Evolutionary conservation across 768 basidiomycete species (phyloP).

Genomic region (Nidularia pulvinata): DNA sequence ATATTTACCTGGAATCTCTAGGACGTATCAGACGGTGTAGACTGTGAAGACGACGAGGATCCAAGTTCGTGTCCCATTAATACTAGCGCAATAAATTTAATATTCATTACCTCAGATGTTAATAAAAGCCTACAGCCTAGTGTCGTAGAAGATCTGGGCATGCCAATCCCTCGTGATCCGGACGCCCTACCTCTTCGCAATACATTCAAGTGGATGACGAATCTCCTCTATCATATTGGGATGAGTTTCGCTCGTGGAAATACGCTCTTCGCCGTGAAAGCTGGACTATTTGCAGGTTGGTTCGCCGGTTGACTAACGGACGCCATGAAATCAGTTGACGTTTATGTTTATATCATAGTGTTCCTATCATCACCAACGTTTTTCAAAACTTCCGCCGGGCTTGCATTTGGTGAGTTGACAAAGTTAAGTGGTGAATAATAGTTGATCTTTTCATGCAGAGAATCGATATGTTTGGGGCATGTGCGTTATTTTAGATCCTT

Average conservation of each 20-base stretch:
- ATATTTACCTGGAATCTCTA: slow-evolving; percentile 42
- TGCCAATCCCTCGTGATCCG: slow-evolving; percentile 61
- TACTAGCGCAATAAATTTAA: neutral
- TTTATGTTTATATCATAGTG: neutral
- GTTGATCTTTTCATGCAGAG: neutral
- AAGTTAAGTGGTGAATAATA: too few species aligned
- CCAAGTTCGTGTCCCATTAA: slow-evolving; percentile 43
- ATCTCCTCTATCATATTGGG: slow-evolving; percentile 35
- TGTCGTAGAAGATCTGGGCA: slow-evolving; percentile 48
- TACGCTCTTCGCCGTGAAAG: slow-evolving; percentile 69
- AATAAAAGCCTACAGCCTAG: slow-evolving; percentile 56
- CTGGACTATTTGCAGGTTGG: slow-evolving; percentile 60
- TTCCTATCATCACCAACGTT: neutral
- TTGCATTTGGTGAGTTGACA: neutral
- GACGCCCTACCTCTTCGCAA: slow-evolving; percentile 67
- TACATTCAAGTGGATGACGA: slow-evolving; percentile 48
- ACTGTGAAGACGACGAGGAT: slow-evolving; percentile 66
- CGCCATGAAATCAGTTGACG: too few species aligned
- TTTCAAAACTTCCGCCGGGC: slow-evolving; percentile 3
- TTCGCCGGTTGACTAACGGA: neutral
- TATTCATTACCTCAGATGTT: slow-evolving; percentile 21
- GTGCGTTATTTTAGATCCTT: neutral
- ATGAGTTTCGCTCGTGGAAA: slow-evolving; percentile 55
- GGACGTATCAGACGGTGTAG: slow-evolving; percentile 40
- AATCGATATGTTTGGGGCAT: neutral